phyloP scores from a whole-genome alignment of 73 alveolate species.

The Symbiodinium natans region DNA sequence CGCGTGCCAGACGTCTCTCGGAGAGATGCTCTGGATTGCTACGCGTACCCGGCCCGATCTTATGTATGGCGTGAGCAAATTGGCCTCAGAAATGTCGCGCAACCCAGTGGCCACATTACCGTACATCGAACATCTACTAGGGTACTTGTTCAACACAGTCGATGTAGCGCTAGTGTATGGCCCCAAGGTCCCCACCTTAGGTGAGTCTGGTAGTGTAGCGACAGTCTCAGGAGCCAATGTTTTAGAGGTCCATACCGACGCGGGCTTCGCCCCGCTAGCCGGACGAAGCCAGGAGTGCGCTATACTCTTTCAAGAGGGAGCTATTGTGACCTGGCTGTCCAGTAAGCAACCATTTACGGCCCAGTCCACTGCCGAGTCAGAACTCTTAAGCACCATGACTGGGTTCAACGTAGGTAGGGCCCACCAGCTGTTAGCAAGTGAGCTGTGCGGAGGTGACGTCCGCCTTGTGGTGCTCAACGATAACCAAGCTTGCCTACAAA shows the following conservation, averaged over 20 bases:
- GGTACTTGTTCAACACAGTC: not conserved
- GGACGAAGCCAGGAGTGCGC: not conserved
- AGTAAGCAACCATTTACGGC: not conserved
- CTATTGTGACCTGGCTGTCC: not conserved
- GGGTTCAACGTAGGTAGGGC: not conserved
- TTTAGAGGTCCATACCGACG: not conserved
- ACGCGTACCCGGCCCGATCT: not conserved
- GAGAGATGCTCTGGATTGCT: not conserved
- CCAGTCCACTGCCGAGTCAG: not conserved
- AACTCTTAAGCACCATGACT: not conserved
- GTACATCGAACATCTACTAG: not conserved
- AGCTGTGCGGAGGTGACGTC: not conserved
- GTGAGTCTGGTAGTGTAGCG: no score
- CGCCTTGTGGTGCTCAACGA: not conserved
- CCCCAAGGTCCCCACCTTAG: not conserved
- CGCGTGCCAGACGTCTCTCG: not conserved
- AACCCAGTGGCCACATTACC: not conserved
- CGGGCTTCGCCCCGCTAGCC: not conserved
- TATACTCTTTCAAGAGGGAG: not conserved
- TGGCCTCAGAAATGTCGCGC: not conserved
- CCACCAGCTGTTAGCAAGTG: not conserved
- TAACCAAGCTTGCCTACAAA: not conserved
- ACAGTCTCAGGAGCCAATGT: no score
- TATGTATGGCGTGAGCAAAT: not conserved
- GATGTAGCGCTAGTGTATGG: not conserved